Evolutionary conservation across 108 stramenopile genomes (phyloP), one percentile per base, ranked within the genome.

Genomic region (Nitzschia sp.): DNA sequence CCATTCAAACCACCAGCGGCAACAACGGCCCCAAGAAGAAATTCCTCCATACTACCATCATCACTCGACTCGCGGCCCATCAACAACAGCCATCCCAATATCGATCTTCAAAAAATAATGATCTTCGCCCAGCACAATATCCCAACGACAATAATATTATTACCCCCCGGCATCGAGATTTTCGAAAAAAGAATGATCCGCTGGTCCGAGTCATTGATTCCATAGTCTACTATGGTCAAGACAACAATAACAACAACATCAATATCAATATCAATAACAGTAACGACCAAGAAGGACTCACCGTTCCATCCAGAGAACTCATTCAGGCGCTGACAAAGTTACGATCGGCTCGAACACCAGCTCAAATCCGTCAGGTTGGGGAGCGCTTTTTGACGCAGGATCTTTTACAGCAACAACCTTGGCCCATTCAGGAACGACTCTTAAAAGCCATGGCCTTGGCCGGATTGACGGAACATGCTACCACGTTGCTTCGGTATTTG

Each of bases 371-470:
- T 17, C 22, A n/a, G 17, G 59, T 41, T 3, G 59, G 59, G 13
- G 9, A 60, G 8, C 36, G 22, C n/a, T 38, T 60, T 5, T 15
- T 26, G 26, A 60, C 21, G 16, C 11, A 17, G 2, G 19, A 60
- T 38, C 29, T 60, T 22, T 2, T 41, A 5, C 5, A 38, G 9
- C 22, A 59, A 47, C 45, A 58, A 69, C 34, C 53, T 27, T 41
- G 45, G 21, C 58, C 62, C 5, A 66, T 75, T 33, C 74, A 74
- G 41, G 91, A 92, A 71, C 82, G 91, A 26, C 75, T 85, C 2
- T 75, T 87, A 19, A 82, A 80, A 53, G 89, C 80, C 15, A 60
- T 80, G 1, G 81, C 85, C 25, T 25, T 84, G 58, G 63, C 79
- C 0, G 91, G 88, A 6, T 63, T 89, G n/a, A n/a, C 77, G n/a